Percentiles rank a stretch among this genome's conserved stretches.
These are phyloP conservation scores for Gaertneriomyces sp. DNA, from an alignment of 192 early-diverging fungal genomes.

Conservation along the genomic window DNA sequence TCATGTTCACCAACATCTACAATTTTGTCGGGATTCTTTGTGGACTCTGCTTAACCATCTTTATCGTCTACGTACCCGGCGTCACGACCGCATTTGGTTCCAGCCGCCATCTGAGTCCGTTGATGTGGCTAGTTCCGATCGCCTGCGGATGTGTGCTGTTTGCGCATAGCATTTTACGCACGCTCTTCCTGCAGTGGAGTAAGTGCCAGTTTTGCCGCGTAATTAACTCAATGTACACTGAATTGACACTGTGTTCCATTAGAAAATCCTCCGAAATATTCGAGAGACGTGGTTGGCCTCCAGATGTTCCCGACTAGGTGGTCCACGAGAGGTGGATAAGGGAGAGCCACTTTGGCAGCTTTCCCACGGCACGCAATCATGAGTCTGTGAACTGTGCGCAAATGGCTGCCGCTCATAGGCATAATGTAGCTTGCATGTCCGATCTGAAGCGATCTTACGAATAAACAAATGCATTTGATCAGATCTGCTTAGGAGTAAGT, in stretches of 20 bases:
- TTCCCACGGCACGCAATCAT: too few species aligned
- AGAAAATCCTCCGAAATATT: constrained; percentile 62
- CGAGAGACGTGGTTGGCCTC: constrained; percentile 76
- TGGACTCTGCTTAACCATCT: constrained; percentile 62
- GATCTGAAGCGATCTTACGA: too few species aligned
- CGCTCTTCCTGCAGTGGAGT: constrained; percentile 57
- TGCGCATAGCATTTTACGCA: constrained; percentile 67
- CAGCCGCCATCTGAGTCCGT: constrained; percentile 59
- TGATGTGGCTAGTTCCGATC: constrained; percentile 84
- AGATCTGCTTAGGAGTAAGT: too few species aligned
- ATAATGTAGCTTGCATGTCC: too few species aligned
- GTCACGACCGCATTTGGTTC: constrained; percentile 60
- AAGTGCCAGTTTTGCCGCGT: constrained; percentile 11
- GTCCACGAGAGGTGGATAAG: constrained; percentile 29
- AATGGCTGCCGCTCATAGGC: too few species aligned
- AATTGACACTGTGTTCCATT: constrained; percentile 1
- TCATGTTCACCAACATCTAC: constrained; percentile 75
- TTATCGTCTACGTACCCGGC: constrained; percentile 82
- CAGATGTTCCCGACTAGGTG: constrained; percentile 81
- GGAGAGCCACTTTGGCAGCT: background rate
- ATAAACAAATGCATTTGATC: too few species aligned
- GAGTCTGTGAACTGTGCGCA: too few species aligned
- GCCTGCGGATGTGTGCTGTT: constrained; percentile 77
- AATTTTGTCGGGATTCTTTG: constrained; percentile 68
- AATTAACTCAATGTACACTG: background rate